Evolutionary conservation across 805 yeast species (phyloP).

Genomic region (Spathaspora boniae): DNA sequence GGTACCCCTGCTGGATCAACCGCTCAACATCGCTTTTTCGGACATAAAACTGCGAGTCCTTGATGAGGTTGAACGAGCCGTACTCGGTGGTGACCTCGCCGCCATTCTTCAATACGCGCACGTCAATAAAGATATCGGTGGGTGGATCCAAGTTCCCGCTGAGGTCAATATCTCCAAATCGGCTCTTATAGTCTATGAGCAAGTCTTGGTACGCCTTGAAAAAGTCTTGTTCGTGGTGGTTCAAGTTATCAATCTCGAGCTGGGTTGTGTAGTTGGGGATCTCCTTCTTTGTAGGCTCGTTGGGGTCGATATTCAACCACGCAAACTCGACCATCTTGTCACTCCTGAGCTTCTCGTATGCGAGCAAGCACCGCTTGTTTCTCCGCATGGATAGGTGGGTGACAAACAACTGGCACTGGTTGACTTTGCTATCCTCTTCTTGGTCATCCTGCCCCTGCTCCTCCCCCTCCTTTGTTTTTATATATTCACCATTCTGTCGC

Average conservation of each 20-base stretch:
- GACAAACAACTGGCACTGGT: constrained; percentile 64
- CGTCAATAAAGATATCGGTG: constrained; percentile 86
- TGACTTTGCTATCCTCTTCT: constrained; percentile 41
- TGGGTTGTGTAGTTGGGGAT: constrained; percentile 21
- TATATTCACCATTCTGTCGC: no score
- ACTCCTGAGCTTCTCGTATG: constrained; percentile 74
- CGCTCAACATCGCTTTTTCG: constrained; percentile 93
- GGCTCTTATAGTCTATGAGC: constrained; percentile 71
- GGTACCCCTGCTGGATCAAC: constrained; percentile 87
- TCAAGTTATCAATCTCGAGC: constrained; percentile 47
- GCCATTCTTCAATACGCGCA: constrained; percentile 87
- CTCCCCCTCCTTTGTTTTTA: constrained; percentile 15
- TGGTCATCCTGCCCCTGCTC: constrained; percentile 18
- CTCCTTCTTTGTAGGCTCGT: constrained; percentile 10
- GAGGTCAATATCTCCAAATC: constrained; percentile 77
- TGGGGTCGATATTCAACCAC: constrained; percentile 68
- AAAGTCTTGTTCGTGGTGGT: constrained; percentile 80
- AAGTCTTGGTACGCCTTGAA: constrained; percentile 66
- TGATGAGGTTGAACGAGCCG: constrained; percentile 89
- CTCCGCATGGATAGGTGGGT: constrained; percentile 76
- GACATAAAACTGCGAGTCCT: constrained; percentile 92
- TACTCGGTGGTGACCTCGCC: constrained; percentile 98
- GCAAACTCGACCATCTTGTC: constrained; percentile 60
- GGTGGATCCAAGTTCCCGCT: constrained; percentile 93
- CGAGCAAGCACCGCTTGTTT: constrained; percentile 85